Evolutionary conservation across 331 rosid species (phyloP), one percentile per base, ranked within the genome.

Genomic region (Cydonia oblonga): DNA sequence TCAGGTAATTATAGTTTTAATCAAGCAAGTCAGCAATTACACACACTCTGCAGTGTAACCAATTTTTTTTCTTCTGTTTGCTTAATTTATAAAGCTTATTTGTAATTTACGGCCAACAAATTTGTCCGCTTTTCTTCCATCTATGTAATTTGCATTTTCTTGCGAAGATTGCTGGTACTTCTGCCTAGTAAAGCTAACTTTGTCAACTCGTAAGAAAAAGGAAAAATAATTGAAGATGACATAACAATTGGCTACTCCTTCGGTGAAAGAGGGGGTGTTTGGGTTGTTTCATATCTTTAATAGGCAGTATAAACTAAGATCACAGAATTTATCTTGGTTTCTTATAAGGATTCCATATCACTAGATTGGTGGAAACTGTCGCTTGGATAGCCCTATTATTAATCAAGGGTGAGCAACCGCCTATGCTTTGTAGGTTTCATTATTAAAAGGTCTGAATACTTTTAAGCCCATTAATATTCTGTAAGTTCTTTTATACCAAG

Each of bases 1-100:
- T 83, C 99, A 95, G 96, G 99, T 91, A 75, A 72, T 12, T 66
- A 68, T 35, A 26, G 46, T 68, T 65, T 32, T 53, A 32, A 52
- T 42, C 26, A 69, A 38, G 58, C 23, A 52, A 16, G 65, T 60
- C 65, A 15, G 38, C 35, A 26, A 42, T 62, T 63, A 61, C 14
- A 7, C 75, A 72, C 66, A 32, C 4, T 26, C 2, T 52, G 18
- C 63, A 18, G 69, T 23, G 51, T 32, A 13, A 38, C 6, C 10
- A 1, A 5, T 9, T 20, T 25, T 4, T 1, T 5, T n/a, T 25
- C 5, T 25, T 54, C n/a, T 23, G 32, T 40, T 54, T 64, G 54
- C 52, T 35, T 9, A 38, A 38, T 38, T 38, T 38, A 38, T 38
- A 38, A 38, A 38, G 42, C 54, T 16, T 18, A 49, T 49, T 49